Conservation (phyloP, 495 filamentous ascomycete genomes). For the Aspergillus sparsus region DNA sequence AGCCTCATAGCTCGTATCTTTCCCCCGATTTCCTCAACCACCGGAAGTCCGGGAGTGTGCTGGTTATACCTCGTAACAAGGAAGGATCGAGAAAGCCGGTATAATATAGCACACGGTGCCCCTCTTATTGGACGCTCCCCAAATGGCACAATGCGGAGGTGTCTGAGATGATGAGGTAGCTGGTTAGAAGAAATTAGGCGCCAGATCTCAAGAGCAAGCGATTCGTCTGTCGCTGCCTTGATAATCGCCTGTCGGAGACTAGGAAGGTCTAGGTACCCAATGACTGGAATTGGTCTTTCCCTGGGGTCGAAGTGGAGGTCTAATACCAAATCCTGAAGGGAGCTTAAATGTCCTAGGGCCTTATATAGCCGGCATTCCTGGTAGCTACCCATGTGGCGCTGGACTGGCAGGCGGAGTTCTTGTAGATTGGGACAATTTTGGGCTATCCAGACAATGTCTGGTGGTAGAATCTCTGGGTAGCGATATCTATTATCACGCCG, state of each 20-base stretch:
- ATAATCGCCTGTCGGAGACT: constrained; percentile 3
- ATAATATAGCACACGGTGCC: too few relatives aligned
- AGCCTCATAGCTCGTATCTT: background rate
- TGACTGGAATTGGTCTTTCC: background rate
- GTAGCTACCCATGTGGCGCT: constrained; percentile 1
- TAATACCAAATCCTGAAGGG: constrained; percentile 1
- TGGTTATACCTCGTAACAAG: background rate
- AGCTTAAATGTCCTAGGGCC: constrained; percentile 2
- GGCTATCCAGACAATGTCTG: constrained; percentile 1
- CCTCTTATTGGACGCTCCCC: background rate
- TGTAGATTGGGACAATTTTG: background rate
- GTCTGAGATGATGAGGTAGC: background rate
- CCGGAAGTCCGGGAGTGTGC: background rate
- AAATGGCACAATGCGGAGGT: background rate
- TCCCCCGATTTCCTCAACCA: background rate
- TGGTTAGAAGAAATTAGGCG: constrained; percentile 23
- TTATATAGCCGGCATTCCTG: constrained; percentile 4
- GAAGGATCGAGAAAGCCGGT: background rate
- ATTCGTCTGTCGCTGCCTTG: constrained; percentile 5
- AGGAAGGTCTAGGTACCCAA: background rate
- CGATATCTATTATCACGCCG: background rate
- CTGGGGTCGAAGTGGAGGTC: constrained; percentile 10
- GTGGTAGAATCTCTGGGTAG: background rate
- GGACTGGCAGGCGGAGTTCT: constrained; percentile 7
- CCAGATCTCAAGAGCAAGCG: background rate